Base-by-base conservation (phyloP, 2,329 filamentous ascomycete species). In the Coniochaeta ligniaria region DNA sequence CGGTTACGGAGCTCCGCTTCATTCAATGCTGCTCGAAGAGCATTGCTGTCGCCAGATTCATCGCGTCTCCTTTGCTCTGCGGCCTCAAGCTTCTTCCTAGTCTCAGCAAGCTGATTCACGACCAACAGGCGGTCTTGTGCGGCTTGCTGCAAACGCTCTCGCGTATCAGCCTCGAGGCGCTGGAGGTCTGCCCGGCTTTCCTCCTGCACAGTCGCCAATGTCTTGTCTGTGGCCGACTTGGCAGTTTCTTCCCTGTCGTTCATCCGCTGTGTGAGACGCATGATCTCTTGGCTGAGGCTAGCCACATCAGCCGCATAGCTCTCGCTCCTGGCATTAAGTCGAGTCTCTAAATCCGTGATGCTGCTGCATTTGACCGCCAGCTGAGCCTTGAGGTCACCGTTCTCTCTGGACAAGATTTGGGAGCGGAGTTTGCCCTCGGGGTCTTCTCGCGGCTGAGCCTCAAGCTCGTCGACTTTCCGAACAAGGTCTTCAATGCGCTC, bases 111-210 rank as follows among this genome's bases (percentile, higher is more conserved):
- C 43, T 73, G 67, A 31, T 66, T 60, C 38, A 70, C 66, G 31
- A 73, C 62, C 9, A 60, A 57, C 26, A 58, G 58, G 11, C 63
- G 64, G n/a, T 68, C 64, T 20, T 60, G 36, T 47, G 68, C 62
- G 7, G 64, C 61, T 28, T 69, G 65, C 38, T 63, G 58, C 11
- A 74, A 63, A 17, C 26, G 61, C 11, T 67, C 66, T 36, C 72
- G 66, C 11, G 68, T 63, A 7, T 69, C 66, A 35, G 67, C 62
- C 22, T 69, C 63, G 20, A 72, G 60, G 12, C 60, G 63, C 22
- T 67, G 64, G 41, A 73, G 63, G 20, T 66, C 68, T n/a, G 60
- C 56, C n/a, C 69, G 66, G n/a, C 72, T 70, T 61, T 76, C 69
- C 9, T 60, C 63, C 1, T 70, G 69, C 24, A 72, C 73, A 16